These are phyloP conservation scores for Draba incana DNA, from an alignment of 345 rosid genomes.

Conservation along the genomic window DNA sequence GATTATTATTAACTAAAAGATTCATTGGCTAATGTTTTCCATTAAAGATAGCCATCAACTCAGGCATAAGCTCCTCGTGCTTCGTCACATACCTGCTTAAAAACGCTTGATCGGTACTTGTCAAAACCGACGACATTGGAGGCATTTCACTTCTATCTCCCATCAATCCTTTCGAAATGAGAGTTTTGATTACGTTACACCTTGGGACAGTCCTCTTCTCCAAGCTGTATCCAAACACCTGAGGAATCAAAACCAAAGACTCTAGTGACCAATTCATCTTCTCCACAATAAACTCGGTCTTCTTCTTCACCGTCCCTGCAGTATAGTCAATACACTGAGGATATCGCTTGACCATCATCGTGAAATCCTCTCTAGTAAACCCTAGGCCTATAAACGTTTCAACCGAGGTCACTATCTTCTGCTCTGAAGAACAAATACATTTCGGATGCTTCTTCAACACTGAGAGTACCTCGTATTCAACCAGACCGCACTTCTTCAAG, in stretches of 20 bases:
- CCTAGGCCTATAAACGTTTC: slow-evolving; percentile 38
- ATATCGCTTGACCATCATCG: slow-evolving; percentile 2
- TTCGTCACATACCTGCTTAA: slow-evolving; percentile 25
- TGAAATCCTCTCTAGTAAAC: slow-evolving; percentile 39
- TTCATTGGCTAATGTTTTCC: too few relatives aligned
- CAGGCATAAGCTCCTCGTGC: background rate
- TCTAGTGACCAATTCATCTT: slow-evolving; percentile 41
- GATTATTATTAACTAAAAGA: too few relatives aligned
- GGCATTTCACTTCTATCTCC: background rate
- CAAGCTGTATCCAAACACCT: slow-evolving; percentile 29
- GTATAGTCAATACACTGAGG: slow-evolving; percentile 24
- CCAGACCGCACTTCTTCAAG: slow-evolving; percentile 11
- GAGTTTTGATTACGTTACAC: slow-evolving; percentile 34
- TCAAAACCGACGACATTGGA: slow-evolving; percentile 15
- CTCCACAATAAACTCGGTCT: slow-evolving; percentile 41
- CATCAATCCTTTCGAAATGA: slow-evolving; percentile 32
- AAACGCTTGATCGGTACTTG: slow-evolving; percentile 4
- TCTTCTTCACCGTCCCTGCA: slow-evolving; percentile 2
- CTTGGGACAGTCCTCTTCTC: slow-evolving; percentile 45
- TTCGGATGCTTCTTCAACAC: slow-evolving; percentile 19
- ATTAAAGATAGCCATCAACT: slow-evolving; percentile 13
- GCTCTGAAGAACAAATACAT: slow-evolving; percentile 31
- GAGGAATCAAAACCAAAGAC: slow-evolving; percentile 23
- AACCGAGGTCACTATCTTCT: slow-evolving; percentile 29
- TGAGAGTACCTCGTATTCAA: slow-evolving; percentile 3